Evolutionary conservation across 768 basidiomycete species (phyloP), one percentile per base, ranked within the genome.

Genomic region (Kondoa malvinella): DNA sequence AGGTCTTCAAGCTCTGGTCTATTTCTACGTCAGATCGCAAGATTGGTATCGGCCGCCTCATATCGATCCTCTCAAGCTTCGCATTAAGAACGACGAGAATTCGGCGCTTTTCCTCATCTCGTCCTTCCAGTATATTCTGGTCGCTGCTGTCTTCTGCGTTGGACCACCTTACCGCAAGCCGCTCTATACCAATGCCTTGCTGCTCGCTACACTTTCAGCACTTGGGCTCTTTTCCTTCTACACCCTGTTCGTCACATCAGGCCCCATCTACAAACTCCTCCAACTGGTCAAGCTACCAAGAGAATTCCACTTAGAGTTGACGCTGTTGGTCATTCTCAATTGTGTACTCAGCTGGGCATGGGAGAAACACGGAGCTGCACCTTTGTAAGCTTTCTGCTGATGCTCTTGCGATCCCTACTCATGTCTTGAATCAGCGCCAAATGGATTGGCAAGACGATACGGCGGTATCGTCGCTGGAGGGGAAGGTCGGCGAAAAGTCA

Each of bases 41-140:
- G 79, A 82, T 68, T 99, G 95, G 95, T 94, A 95, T 75, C 81
- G 80, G 57, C 83, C 85, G 16, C 91, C 90, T 3, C 77, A 79
- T 57, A 81, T 81, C 59, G 79, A 83, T 57, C 82, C 81, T 69
- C 82, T 86, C 76, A 84, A 89, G 72, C 81, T 97, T 57, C 83
- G 90, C 68, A 86, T 89, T 26, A 83, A 79, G 56, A 96, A 92
- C 76, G 92, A 83, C 74, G 95, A 97, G 77, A 96, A 99, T 76
- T 85, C 95, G 3, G 84, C 83, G 31, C 78, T 99, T 67, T 99
- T 99, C 79, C 78, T 96, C 71, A 80, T 96, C 57, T 96, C 95
- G 12, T 95, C 91, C 70, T 97, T 97, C 84, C 95, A 99, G 78
- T 99, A 99, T 77, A 89, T 97, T 74, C 80, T 97, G 62, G 89